Evolutionary conservation across 108 stramenopile genomes (phyloP).

Genomic region (Schizochytrium sp.): DNA sequence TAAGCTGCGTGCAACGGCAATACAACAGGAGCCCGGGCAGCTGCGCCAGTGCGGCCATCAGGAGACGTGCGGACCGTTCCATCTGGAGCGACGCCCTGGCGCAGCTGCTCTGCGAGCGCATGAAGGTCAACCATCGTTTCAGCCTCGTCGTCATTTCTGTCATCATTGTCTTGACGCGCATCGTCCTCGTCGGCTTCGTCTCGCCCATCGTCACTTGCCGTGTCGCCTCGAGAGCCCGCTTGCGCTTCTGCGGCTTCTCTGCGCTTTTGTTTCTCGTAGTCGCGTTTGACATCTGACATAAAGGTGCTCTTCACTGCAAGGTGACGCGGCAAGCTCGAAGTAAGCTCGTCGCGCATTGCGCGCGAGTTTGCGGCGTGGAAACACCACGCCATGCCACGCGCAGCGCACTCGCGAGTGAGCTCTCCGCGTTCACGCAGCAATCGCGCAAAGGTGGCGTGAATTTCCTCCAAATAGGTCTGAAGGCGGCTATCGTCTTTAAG

Average conservation of each 20-base stretch:
- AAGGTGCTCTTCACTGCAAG: not conserved
- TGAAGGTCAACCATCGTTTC: not conserved
- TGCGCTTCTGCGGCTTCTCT: not conserved
- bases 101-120: not conserved
- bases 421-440: not conserved
- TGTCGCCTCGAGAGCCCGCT: not conserved
- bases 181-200: not conserved
- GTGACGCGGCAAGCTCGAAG: not conserved
- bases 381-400: slow-evolving; percentile 1
- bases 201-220: not conserved
- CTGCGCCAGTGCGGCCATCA: not conserved
- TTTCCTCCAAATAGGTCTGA: not conserved
- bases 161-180: not conserved
- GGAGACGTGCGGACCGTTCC: not conserved
- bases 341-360: not conserved
- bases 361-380: not conserved
- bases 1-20: not conserved
- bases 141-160: not conserved
- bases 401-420: slow-evolving; percentile 12
- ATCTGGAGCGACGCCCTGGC: not conserved
- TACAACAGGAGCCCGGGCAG: not conserved
- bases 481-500: not conserved
- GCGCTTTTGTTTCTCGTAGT: not conserved
- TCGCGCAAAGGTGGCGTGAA: not conserved
- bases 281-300: slow-evolving; percentile 1